phyloP scores from a whole-genome alignment of 257 asterid genomes.

The Scutellaria baicalensis region DNA sequence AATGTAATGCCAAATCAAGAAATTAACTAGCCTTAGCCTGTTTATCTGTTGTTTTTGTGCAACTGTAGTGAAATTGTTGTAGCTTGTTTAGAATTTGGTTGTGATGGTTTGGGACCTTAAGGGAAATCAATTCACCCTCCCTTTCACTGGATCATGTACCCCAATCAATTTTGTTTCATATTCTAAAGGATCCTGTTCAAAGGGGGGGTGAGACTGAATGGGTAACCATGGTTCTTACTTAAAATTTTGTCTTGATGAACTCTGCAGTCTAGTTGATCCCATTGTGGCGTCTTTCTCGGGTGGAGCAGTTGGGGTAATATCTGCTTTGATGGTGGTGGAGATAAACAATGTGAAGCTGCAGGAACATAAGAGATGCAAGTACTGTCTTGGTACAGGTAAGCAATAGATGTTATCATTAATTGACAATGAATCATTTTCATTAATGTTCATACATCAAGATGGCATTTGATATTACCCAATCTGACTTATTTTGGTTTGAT shows the following conservation, averaged over 20 bases:
- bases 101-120: neutral
- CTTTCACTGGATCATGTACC: too few species aligned
- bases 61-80: too few species aligned
- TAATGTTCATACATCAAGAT: neutral
- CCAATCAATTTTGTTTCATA: neutral
- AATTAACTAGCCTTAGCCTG: neutral
- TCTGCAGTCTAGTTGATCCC: slow-evolving; percentile 82
- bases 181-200: neutral
- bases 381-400: slow-evolving; percentile 90
- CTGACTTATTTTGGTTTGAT: neutral
- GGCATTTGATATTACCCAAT: neutral
- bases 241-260: neutral
- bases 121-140: neutral
- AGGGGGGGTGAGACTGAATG: neutral
- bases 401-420: neutral
- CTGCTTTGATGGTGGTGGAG: slow-evolving; percentile 98
- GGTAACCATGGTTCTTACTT: neutral
- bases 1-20: neutral
- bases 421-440: neutral
- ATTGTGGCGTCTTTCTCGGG: slow-evolving; percentile 98
- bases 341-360: slow-evolving; percentile 93
- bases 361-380: slow-evolving; percentile 97
- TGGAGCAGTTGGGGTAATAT: slow-evolving; percentile 95
- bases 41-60: neutral
- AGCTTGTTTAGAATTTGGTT: neutral